Evolutionary conservation across 345 rosid species (phyloP), one percentile per base, ranked within the genome.

Genomic region (Leavenworthia alabamica): DNA sequence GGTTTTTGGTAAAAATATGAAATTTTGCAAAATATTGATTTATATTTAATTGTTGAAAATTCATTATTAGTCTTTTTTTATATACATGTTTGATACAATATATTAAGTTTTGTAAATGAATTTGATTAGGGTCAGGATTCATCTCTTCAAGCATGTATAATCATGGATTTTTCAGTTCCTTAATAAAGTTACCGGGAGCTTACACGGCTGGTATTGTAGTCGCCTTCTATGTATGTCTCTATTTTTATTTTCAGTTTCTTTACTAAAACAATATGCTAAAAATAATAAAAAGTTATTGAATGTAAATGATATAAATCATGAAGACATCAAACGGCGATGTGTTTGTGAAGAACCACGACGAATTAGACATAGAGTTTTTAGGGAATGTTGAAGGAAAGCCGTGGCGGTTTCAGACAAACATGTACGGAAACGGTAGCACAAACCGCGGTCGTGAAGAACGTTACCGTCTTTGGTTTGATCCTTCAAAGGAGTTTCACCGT

Each of bases 401-500:
- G 13, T 93, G 97, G 97, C 81, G 91, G 45, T 85, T 93, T 57
- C 99, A 93, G 47, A 93, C 99, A 0, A 93, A 89, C 68, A 58
- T 89, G 75, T 93, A 93, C 14, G 96, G 94, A 0, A 89, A 93
- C 49, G 97, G 99, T 4, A 93, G 99, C 81, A 85, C 90, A 0
- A 44, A 24, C 35, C 80, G 86, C 5, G 99, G 99, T 10, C 72
- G 99, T 19, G 99, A 93, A 67, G 99, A 86, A 68, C 78, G 99
- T 7, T 89, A 93, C 50, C 77, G 81, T 0, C 81, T 93, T 12
- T 93, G 99, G 99, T 93, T 93, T 48, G 99, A 89, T 73, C 99
- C 99, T 6, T 67, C 94, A 1, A 83, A 77, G 57, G 91, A 85
- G 45, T 89, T 81, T 67, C 99, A 89, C 35, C 73, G 94, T 23